A percentile compares a stretch with the other conserved stretches of the same genome.
phyloP scores from a whole-genome alignment of 2,329 filamentous ascomycete genomes.

The Fusarium sp. region DNA sequence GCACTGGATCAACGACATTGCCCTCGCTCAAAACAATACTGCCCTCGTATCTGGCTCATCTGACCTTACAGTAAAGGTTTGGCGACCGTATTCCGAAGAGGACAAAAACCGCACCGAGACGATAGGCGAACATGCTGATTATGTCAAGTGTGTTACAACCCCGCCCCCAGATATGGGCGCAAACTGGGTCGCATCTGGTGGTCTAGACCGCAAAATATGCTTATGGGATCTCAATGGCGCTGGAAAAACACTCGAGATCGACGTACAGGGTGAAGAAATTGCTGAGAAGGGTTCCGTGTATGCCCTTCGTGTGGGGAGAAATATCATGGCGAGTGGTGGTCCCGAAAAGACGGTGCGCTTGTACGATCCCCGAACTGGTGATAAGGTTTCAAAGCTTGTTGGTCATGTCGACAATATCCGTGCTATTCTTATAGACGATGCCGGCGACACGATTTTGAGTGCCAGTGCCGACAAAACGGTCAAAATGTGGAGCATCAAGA shows the following conservation, averaged over 20 bases:
- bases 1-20: constrained; percentile 96
- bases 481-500: constrained; percentile 97
- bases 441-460: constrained; percentile 91
- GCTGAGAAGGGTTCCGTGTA: constrained; percentile 95
- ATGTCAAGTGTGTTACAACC: constrained; percentile 92
- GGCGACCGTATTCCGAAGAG: constrained; percentile 77
- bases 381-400: constrained; percentile 94
- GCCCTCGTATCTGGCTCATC: constrained; percentile 90
- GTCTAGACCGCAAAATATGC: constrained; percentile 89
- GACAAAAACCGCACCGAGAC: constrained; percentile 66
- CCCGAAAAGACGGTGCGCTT: constrained; percentile 93
- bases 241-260: constrained; percentile 87
- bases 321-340: constrained; percentile 88
- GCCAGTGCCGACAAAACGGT: constrained; percentile 96
- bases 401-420: constrained; percentile 96
- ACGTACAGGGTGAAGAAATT: constrained; percentile 83
- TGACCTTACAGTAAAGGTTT: constrained; percentile 92
- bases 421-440: constrained; percentile 87
- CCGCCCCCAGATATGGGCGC: constrained; percentile 68
- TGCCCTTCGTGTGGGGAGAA: constrained; percentile 81
- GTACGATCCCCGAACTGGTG: constrained; percentile 90
- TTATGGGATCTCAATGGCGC: constrained; percentile 93
- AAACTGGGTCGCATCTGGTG: constrained; percentile 93
- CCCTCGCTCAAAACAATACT: constrained; percentile 78
- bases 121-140: constrained; percentile 94